Evolutionary conservation across 371 early-diverging fungal species (phyloP).

Genomic region (Coemansia sp.): DNA sequence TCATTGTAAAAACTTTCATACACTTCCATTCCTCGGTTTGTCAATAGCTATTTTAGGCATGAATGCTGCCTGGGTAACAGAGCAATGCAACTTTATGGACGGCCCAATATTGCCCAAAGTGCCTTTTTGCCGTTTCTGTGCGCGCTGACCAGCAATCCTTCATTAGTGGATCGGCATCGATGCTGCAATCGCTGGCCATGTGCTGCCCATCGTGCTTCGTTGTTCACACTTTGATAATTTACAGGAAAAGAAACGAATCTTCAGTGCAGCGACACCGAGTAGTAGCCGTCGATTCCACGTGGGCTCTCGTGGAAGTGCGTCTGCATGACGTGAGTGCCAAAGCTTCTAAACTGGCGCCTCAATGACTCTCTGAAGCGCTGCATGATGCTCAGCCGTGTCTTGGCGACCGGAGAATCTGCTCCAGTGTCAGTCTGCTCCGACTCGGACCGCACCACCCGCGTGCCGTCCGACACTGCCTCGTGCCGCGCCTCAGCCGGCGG

Average conservation of each 20-base stretch:
- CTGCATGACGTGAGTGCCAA: conserved; percentile 3
- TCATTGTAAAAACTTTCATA: too few species aligned
- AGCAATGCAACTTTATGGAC: too few species aligned
- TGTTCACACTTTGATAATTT: background rate
- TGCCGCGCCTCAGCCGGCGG: background rate
- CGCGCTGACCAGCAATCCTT: too few species aligned
- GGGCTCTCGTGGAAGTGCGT: conserved; percentile 5
- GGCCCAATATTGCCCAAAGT: too few species aligned
- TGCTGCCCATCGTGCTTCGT: too few species aligned
- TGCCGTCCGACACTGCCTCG: background rate
- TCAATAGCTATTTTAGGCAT: too few species aligned
- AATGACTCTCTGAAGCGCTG: conserved; percentile 31
- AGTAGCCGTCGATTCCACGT: conserved; percentile 24
- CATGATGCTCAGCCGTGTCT: conserved; percentile 8
- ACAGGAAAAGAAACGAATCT: background rate
- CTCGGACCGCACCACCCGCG: conserved; percentile 22
- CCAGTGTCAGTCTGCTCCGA: conserved; percentile 28
- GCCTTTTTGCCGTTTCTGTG: too few species aligned
- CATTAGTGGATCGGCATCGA: too few species aligned
- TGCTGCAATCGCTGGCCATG: background rate
- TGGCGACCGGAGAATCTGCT: conserved; percentile 4
- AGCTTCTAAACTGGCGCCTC: conserved; percentile 13
- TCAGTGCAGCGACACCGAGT: conserved; percentile 20
- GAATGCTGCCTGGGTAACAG: too few species aligned
- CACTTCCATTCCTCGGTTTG: too few species aligned